Evolutionary conservation across 2,329 filamentous ascomycete genomes (phyloP), one percentile per base, ranked within the genome.

Genomic region (Xylaria polymorpha): DNA sequence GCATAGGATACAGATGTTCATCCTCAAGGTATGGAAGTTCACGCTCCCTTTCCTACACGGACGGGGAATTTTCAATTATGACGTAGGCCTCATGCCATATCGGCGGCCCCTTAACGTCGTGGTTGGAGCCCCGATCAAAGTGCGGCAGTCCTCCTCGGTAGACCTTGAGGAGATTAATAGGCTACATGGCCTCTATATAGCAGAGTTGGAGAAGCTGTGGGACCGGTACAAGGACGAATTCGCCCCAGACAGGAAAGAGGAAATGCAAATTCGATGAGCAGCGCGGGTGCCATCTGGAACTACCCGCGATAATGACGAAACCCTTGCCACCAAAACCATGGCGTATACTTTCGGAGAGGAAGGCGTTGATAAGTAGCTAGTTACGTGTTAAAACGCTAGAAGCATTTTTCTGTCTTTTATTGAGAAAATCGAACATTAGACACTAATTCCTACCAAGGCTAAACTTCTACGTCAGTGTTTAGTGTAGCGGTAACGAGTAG

Each of bases 51-150:
- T 97, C 35, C 92, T 98, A 76, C 94, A 97, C 79, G 95, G 94
- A 2, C 84, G 94, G 32, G 95, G 95, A 14, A 91, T 98, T 48
- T 97, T 98, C 83, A 99, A 99, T 80, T 98, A 99, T 78, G 96
- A 99, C 79, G 93, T 98, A 15, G 96, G 96, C 4, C 83, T 98
- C 75, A 94, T 98, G 93, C 96, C 96, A 0, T 98, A 98, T 80
- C 90, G 96, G 14, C 86, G 91, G 60, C 91, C 94, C 12, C 84
- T 99, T 68, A 96, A 98, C 77, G 89, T 98, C 57, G 94, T 99
- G 14, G 92, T 97, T 15, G 95, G 95, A 3, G 86, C 88, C 61
- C 94, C 95, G 0, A 94, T 98, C 70, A 84, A 85, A 71, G 91
- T 97, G 6, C 82, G 86, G 59, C 83, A 86, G 70, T 82, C 85